Conservation (phyloP, 2,329 filamentous ascomycete genomes). For the Daldinia sp. region DNA sequence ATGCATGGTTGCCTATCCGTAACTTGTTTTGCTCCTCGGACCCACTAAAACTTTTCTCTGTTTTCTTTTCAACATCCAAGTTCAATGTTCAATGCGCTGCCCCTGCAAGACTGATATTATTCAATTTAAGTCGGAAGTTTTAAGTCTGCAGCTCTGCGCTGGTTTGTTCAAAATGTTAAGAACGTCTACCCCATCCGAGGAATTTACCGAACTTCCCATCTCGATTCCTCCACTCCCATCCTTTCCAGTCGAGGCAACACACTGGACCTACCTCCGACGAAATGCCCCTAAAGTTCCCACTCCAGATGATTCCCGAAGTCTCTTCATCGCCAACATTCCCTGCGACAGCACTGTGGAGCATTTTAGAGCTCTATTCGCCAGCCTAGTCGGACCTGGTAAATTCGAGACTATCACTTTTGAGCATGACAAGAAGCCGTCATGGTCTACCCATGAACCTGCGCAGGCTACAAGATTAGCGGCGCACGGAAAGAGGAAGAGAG, state of each 20-base stretch:
- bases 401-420: constrained; percentile 86
- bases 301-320: constrained; percentile 77
- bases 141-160: background rate
- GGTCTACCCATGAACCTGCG: constrained; percentile 59
- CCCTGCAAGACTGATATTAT: constrained; percentile 14
- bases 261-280: constrained; percentile 88
- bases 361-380: constrained; percentile 79
- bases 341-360: constrained; percentile 83
- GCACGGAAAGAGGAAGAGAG: constrained; percentile 65
- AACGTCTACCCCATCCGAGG: constrained; percentile 61
- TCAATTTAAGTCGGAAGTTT: background rate
- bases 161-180: constrained; percentile 51
- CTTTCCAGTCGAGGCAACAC: constrained; percentile 72
- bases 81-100: background rate
- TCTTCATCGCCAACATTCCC: constrained; percentile 93
- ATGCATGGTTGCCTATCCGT: background rate
- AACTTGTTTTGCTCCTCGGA: background rate
- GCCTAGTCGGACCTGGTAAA: constrained; percentile 79
- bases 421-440: constrained; percentile 61
- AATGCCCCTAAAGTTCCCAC: constrained; percentile 85
- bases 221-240: constrained; percentile 73
- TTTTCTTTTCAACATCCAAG: constrained; percentile 12
- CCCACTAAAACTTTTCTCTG: constrained; percentile 29
- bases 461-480: constrained; percentile 56
- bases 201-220: constrained; percentile 78